Percentiles rank a stretch among this genome's conserved stretches.
Evolutionary conservation across 2,329 filamentous ascomycete species (phyloP).

Genomic region (Cladosporium colombiae): DNA sequence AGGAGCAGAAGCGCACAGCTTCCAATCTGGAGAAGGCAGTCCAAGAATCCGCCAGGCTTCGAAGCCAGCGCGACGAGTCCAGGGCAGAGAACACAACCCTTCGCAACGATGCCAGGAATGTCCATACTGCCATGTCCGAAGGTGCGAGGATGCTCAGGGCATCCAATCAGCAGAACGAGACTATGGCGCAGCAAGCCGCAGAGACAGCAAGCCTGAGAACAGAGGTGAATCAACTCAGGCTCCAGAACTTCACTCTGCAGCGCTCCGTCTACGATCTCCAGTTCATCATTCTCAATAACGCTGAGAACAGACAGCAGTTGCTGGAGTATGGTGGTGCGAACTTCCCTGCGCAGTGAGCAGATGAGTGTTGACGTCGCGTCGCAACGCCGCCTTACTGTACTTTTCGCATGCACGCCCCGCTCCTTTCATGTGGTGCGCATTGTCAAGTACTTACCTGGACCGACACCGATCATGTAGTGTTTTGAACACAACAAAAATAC

Average conservation of each 20-base stretch:
- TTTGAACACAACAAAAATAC: not conserved
- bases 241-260: not conserved
- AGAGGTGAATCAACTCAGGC: not conserved
- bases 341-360: not conserved
- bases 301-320: not conserved
- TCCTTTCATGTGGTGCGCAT: not conserved
- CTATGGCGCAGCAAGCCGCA: not conserved
- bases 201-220: not conserved
- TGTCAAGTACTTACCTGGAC: not conserved
- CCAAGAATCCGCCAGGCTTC: not conserved
- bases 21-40: not conserved
- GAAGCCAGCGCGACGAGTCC: not conserved
- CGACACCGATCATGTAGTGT: not conserved
- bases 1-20: not conserved
- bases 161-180: not conserved
- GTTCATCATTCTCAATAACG: not conserved
- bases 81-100: not conserved
- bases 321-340: not conserved
- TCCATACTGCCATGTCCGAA: not conserved
- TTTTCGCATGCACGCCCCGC: not conserved
- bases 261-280: not conserved
- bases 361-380: not conserved
- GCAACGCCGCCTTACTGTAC: not conserved
- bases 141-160: not conserved
- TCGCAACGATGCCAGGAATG: not conserved